Evolutionary conservation across 2,329 filamentous ascomycete species (phyloP), one percentile per base, ranked within the genome.

Genomic region (Aspergillus jensenii): DNA sequence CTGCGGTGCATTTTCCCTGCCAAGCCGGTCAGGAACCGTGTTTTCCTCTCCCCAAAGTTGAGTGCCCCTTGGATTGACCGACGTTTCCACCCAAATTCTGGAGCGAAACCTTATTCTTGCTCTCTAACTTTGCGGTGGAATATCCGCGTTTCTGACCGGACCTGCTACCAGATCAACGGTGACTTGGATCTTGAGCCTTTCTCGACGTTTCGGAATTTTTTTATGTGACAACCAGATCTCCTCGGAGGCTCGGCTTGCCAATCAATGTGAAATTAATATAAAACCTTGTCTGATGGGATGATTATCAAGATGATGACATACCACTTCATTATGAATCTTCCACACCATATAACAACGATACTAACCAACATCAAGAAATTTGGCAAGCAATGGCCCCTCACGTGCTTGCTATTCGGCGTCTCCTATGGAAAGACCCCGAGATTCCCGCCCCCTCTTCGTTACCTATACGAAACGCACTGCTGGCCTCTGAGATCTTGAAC

Each of bases 21-120:
- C 59, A 59, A 61, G 55, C 45, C 52, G 58, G 52, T 56, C 55
- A 60, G 58, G 58, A 60, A 58, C 58, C 50, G 55, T 43, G 44
- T 33, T 55, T 58, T 53, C 25, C 48, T 47, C 25, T 51, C 45
- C 47, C 45, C 45, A 25, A 48, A 41, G 17, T 39, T 27, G 23
- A 19, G 27, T 15, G 12, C n/a, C 21, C 52, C 47, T 41, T 44
- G 49, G 49, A 45, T 55, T 59, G 60, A 64, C 62, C 62, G 62
- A 62, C 43, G 45, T 57, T 60, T 64, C 52, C 50, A 48, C 23
- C 47, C 35, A 41, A 43, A 50, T 58, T 58, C 39, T 41, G 49
- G 48, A 50, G 56, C 25, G 46, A 51, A 61, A 58, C 45, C 54
- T 52, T 56, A 57, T 56, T 39, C 48, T 41, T 52, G 50, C 55